A percentile compares a stretch with the other conserved stretches of the same genome.
Conservation (phyloP, 75 land plant genomes). For the Picea sitchensis region DNA sequence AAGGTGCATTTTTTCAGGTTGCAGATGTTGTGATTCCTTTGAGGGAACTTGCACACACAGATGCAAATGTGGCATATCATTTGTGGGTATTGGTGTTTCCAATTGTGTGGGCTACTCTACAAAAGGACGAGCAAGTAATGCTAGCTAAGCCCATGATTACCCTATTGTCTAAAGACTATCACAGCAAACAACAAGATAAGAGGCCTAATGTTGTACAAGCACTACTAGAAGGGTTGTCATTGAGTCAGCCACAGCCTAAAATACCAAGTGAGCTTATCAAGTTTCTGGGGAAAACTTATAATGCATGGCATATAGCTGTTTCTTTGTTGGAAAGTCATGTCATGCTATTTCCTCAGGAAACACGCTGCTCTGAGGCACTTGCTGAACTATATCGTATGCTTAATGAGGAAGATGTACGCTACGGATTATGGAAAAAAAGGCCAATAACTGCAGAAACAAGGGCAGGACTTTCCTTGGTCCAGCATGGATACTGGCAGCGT, state of each 20-base stretch:
- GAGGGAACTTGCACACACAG: conserved; percentile 91
- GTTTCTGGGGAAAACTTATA: conserved; percentile 96
- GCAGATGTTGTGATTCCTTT: conserved; percentile 82
- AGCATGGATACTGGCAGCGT: conserved; percentile 98
- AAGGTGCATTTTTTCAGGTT: conserved; percentile 49
- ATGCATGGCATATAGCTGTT: conserved; percentile 98
- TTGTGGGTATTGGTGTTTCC: conserved; percentile 99
- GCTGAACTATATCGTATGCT: conserved; percentile 97
- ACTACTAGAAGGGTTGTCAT: conserved; percentile 91
- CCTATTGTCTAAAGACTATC: conserved; percentile 94
- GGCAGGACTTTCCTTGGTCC: conserved; percentile 94
- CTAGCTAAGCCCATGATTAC: conserved; percentile 96
- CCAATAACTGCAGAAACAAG: conserved; percentile 90
- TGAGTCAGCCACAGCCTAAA: conserved; percentile 97
- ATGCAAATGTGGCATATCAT: conserved; percentile 97
- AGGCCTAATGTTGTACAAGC: conserved; percentile 99
- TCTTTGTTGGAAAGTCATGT: conserved; percentile 96
- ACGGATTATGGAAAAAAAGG: conserved; percentile 93
- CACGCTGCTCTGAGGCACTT: conserved; percentile 93
- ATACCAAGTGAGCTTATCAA: conserved; percentile 99
- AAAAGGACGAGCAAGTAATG: conserved; percentile 88
- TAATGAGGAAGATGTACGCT: conserved; percentile 98
- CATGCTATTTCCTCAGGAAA: conserved; percentile 84
- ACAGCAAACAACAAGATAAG: conserved; percentile 81
- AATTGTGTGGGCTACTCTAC: conserved; percentile 96